A percentile compares a stretch with the other conserved stretches of the same genome.
These are phyloP conservation scores for Saturnispora serradocipensis DNA, from an alignment of 805 yeast species.

Conservation along the genomic window DNA sequence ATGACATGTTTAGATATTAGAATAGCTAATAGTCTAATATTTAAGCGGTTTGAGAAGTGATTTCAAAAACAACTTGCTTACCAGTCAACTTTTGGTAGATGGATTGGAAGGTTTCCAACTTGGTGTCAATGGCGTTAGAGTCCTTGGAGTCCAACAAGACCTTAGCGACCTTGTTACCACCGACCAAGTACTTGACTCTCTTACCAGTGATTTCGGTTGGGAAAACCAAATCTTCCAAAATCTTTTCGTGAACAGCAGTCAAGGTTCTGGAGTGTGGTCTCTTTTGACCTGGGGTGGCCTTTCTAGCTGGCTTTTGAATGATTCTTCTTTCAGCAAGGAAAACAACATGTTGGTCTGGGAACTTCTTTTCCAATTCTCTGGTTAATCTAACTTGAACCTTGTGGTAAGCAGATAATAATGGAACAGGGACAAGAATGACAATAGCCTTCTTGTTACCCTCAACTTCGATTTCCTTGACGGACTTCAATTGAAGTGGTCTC, in stretches of 20 bases:
- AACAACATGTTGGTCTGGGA: slow-evolving; percentile 99
- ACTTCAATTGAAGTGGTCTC: slow-evolving; percentile 97
- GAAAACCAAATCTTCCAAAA: slow-evolving; percentile 98
- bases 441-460: slow-evolving; percentile 98
- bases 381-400: slow-evolving; percentile 94
- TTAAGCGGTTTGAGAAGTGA: slow-evolving; percentile 51
- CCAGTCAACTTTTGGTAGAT: slow-evolving; percentile 98
- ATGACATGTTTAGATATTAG: neutral
- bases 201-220: slow-evolving; percentile 99
- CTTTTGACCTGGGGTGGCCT: slow-evolving; percentile 90
- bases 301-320: slow-evolving; percentile 97
- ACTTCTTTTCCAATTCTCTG: slow-evolving; percentile 99
- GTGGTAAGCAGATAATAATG: slow-evolving; percentile 88
- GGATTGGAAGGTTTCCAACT: slow-evolving; percentile 98
- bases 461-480: slow-evolving; percentile 96
- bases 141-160: slow-evolving; percentile 97
- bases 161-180: slow-evolving; percentile 98
- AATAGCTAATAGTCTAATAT: slow-evolving; percentile 7
- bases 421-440: slow-evolving; percentile 97
- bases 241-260: slow-evolving; percentile 96
- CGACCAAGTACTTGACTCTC: slow-evolving; percentile 98
- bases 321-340: slow-evolving; percentile 99
- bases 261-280: slow-evolving; percentile 99
- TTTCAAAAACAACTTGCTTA: slow-evolving; percentile 98
- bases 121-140: slow-evolving; percentile 93